Conservation (phyloP, 2,329 filamentous ascomycete species). For the Calonectria hawksworthii region DNA sequence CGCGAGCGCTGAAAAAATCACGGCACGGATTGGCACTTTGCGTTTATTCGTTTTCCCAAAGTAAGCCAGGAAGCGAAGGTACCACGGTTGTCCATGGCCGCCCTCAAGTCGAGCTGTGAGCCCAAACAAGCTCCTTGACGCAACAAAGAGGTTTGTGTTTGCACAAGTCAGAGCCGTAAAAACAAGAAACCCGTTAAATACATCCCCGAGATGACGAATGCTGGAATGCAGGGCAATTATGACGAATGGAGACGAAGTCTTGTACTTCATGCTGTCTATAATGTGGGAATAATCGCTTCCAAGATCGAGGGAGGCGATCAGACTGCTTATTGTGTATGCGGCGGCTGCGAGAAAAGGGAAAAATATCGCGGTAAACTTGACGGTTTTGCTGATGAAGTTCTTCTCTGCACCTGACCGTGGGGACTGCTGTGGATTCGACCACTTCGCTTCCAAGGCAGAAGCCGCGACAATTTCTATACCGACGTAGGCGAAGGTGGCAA, state of each 20-base stretch:
- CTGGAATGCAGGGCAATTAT: background rate
- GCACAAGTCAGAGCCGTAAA: conserved; percentile 14
- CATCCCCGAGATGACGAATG: background rate
- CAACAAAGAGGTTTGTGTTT: conserved; percentile 12
- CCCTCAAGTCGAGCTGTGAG: background rate
- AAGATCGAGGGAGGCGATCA: background rate
- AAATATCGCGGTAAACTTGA: conserved; percentile 11
- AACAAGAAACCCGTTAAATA: conserved; percentile 4
- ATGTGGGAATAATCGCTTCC: background rate
- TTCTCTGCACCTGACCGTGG: background rate
- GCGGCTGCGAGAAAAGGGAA: conserved; percentile 3
- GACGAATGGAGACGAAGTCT: background rate
- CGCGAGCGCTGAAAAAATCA: background rate
- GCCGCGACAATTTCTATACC: conserved; percentile 5
- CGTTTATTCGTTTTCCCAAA: background rate
- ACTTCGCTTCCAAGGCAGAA: conserved; percentile 7
- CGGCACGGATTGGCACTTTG: background rate
- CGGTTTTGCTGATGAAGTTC: conserved; percentile 4
- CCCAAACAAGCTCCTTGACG: conserved; percentile 4
- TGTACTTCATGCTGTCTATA: background rate
- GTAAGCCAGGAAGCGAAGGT: conserved; percentile 5
- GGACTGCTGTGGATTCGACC: background rate
- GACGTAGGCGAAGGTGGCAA: background rate
- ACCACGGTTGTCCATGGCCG: background rate
- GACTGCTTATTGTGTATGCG: conserved; percentile 3